Conservation (phyloP, 306 rosid species). For the Sophora flavescens region DNA sequence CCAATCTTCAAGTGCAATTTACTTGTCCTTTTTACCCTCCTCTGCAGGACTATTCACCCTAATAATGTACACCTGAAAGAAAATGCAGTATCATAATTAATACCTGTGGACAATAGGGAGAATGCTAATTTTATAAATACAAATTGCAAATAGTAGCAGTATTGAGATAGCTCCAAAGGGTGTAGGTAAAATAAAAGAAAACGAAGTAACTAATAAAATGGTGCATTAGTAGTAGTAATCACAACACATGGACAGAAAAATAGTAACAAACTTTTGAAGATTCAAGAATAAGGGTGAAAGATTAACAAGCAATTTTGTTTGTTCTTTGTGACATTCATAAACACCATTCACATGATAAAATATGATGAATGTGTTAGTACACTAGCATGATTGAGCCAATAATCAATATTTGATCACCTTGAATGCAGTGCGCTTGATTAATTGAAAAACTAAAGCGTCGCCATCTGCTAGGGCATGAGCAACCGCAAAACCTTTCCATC, state of each 20-base stretch:
- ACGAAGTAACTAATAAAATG: background rate
- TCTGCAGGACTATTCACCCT: conserved; percentile 52
- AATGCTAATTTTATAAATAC: background rate
- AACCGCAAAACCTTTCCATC: conserved; percentile 84
- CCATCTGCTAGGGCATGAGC: conserved; percentile 84
- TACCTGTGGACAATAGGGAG: background rate
- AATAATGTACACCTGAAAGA: background rate
- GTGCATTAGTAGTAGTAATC: background rate
- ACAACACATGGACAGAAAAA: conserved; percentile 31
- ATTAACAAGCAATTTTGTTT: background rate
- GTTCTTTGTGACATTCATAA: conserved; percentile 26
- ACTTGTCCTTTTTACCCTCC: conserved; percentile 3
- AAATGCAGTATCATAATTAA: background rate
- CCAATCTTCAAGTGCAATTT: background rate
- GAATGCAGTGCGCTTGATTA: conserved; percentile 62
- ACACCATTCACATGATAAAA: conserved; percentile 14
- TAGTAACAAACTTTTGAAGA: background rate
- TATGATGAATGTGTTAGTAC: conserved; percentile 16
- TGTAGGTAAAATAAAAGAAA: too few relatives aligned
- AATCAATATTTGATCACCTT: conserved; percentile 64
- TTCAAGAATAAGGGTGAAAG: background rate
- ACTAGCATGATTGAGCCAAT: conserved; percentile 24
- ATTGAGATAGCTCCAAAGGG: background rate
- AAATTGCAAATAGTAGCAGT: background rate
- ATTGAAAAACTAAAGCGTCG: conserved; percentile 79